Base-by-base conservation (phyloP, 352 stramenopile species). In the Phytophthora crassamura region DNA sequence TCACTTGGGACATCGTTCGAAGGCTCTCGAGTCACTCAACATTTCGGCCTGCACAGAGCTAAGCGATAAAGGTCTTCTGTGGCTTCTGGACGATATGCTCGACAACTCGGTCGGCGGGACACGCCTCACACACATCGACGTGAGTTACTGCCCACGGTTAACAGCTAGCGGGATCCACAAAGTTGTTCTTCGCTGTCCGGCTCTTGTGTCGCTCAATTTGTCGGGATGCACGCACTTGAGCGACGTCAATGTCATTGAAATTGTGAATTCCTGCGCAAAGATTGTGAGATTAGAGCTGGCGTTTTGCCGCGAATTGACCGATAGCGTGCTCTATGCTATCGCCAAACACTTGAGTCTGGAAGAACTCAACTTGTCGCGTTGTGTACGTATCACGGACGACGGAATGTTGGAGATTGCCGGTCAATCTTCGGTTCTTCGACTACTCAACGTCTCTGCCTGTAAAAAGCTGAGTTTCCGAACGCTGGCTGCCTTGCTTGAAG, bases 261-360 rank as follows among this genome's bases (percentile, higher is more conserved):
- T 98, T 54, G 69, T 95, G 32, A 46, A 72, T 6, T 68, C 81
- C 1, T 98, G 89, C 42, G 46, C 69, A 2, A 86, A 83, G 25
- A 73, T 98, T 5, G 69, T 94, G 20, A 75, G 53, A 3, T 58
- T 98, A 5, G 74, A 88, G 32, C 18, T 98, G 1, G 83, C 64
- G 0, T 93, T 95, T 38, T 98, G 92, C 53, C 86, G 88, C 4
- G 82, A 95, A 22, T 50, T 98, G 7, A 92, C 89, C 2, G 90
- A 98, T 58, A 71, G 30, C 10, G 77, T 84, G 14, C 49, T 97
- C 20, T 71, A 74, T 5, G 64, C 76, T 18, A 84, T 98, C 50
- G 82, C 89, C 12, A 78, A 90, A 32, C 78, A 87, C 7, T 69
- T 98, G 14, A 95, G 88, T 57, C 68, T 98, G 0, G 90, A 95